Evolutionary conservation across 495 filamentous ascomycete genomes (phyloP).

Genomic region (Hypoxylon lienhwacheense): DNA sequence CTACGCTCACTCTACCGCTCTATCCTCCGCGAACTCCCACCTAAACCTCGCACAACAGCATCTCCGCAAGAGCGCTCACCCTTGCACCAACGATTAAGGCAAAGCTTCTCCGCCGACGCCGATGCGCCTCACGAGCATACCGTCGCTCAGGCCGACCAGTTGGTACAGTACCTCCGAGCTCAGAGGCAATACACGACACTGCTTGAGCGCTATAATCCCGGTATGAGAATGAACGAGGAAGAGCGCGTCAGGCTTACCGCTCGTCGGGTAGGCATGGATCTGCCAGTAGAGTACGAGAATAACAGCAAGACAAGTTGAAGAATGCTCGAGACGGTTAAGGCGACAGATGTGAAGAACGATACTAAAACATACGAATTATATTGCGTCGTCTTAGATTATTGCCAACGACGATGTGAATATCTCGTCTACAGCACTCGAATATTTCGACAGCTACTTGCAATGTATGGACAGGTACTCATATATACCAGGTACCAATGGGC

Average conservation of each 20-base stretch:
- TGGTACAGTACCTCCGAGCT: conserved; percentile 74
- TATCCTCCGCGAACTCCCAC: conserved; percentile 88
- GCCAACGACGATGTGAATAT: too few relatives aligned
- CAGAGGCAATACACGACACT: conserved; percentile 79
- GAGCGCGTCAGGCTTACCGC: conserved; percentile 82
- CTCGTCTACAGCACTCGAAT: too few relatives aligned
- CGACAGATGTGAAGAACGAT: not conserved
- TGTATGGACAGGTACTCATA: too few relatives aligned
- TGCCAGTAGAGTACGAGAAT: conserved; percentile 61
- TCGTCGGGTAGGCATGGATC: conserved; percentile 82
- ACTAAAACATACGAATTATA: too few relatives aligned
- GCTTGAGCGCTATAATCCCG: conserved; percentile 90
- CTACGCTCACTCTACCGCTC: conserved; percentile 83
- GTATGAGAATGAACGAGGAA: conserved; percentile 80
- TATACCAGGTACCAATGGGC: too few relatives aligned
- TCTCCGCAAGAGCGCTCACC: conserved; percentile 53
- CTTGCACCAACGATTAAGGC: conserved; percentile 62
- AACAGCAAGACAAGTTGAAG: conserved; percentile 6
- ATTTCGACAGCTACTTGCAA: too few relatives aligned
- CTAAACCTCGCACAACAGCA: conserved; percentile 57
- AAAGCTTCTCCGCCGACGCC: conserved; percentile 48
- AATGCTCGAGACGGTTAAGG: not conserved
- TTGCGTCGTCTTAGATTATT: too few relatives aligned
- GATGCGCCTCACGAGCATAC: conserved; percentile 32
- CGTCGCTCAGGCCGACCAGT: conserved; percentile 69